Evolutionary conservation across 768 basidiomycete genomes (phyloP).

Genomic region (Gymnopilus dilepis): DNA sequence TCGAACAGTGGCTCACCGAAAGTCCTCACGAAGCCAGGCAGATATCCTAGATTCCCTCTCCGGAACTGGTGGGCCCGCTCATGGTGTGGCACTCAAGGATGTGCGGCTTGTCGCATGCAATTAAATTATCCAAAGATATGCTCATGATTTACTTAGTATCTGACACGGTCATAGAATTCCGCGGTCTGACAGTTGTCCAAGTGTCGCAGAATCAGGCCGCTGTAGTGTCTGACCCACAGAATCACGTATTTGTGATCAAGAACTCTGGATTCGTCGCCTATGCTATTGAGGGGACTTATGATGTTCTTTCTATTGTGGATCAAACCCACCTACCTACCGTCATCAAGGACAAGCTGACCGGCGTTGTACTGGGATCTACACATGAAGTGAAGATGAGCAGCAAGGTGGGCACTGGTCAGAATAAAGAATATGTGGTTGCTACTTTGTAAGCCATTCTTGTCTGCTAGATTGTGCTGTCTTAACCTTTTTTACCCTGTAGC

Average conservation of each 20-base stretch:
- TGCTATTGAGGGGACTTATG: constrained; percentile 78
- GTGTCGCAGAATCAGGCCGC: constrained; percentile 85
- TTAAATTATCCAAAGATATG: neutral
- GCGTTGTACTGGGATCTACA: constrained; percentile 67
- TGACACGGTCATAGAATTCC: constrained; percentile 81
- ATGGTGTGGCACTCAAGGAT: constrained; percentile 72
- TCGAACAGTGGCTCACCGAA: constrained; percentile 70
- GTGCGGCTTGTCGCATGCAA: constrained; percentile 43
- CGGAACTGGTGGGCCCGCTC: constrained; percentile 86
- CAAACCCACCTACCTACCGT: constrained; percentile 74
- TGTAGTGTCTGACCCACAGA: constrained; percentile 78
- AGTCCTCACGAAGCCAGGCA: constrained; percentile 73
- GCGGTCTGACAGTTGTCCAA: constrained; percentile 83
- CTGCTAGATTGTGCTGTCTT: neutral
- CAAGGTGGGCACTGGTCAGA: constrained; percentile 43
- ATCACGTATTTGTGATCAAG: constrained; percentile 81
- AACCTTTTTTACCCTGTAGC: constrained; percentile 38
- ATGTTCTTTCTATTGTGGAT: constrained; percentile 81
- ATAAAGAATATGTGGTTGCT: constrained; percentile 77
- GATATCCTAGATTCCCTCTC: constrained; percentile 77
- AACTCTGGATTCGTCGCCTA: constrained; percentile 81
- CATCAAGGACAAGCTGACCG: constrained; percentile 68
- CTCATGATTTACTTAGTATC: constrained; percentile 55
- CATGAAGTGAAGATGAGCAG: constrained; percentile 84
- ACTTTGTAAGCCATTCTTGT: constrained; percentile 59